Evolutionary conservation across 2,329 filamentous ascomycete species (phyloP).

Genomic region (Paradendryphiella salina): DNA sequence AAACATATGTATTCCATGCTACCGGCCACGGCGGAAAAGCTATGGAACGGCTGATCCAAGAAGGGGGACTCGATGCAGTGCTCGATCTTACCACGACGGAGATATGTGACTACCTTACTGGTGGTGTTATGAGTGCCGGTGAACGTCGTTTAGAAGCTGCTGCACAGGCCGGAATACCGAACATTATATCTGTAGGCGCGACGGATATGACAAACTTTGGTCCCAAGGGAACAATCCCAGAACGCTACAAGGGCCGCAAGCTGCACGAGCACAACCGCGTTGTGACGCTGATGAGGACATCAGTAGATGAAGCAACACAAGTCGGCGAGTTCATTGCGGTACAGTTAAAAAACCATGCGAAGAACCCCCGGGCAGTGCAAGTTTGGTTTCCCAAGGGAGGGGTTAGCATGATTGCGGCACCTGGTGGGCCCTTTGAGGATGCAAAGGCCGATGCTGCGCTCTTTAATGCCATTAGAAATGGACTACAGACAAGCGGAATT

Average conservation of each 20-base stretch:
- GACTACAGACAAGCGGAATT: constrained; percentile 56
- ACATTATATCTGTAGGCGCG: constrained; percentile 56
- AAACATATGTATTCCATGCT: constrained; percentile 70
- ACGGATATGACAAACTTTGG: constrained; percentile 64
- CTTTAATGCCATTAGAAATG: constrained; percentile 54
- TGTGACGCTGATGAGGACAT: constrained; percentile 69
- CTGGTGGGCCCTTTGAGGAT: constrained; percentile 58
- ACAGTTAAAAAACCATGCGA: constrained; percentile 54
- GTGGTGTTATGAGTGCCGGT: constrained; percentile 66
- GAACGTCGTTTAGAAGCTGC: constrained; percentile 61
- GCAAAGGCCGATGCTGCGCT: constrained; percentile 53
- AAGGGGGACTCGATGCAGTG: constrained; percentile 65
- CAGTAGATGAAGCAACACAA: constrained; percentile 57
- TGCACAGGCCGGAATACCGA: constrained; percentile 60
- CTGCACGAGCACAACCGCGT: constrained; percentile 68
- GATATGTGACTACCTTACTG: constrained; percentile 63
- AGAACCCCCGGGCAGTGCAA: constrained; percentile 51
- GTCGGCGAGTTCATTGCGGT: constrained; percentile 61
- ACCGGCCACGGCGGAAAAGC: constrained; percentile 69
- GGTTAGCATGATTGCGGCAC: constrained; percentile 63
- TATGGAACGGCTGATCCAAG: constrained; percentile 66
- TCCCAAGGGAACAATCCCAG: constrained; percentile 58
- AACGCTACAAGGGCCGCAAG: constrained; percentile 55
- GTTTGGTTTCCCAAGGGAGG: constrained; percentile 65
- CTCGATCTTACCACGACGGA: constrained; percentile 74